phyloP scores from a whole-genome alignment of 2,329 filamentous ascomycete species.

The Xylaria sp. region DNA sequence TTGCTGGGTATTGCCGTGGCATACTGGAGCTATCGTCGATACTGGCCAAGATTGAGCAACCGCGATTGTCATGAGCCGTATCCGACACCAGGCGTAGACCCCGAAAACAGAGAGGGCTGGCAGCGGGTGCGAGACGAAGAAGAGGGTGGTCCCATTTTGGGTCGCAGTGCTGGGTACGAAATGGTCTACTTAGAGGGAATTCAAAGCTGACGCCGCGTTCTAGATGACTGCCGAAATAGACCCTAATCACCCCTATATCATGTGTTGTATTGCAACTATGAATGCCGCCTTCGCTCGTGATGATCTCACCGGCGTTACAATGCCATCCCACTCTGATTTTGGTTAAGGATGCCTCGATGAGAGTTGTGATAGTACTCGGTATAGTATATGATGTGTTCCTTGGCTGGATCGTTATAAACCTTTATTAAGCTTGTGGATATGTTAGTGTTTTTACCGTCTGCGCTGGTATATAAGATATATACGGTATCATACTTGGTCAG shows the following conservation, averaged over 20 bases:
- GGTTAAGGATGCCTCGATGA: background rate
- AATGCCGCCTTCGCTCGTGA: background rate
- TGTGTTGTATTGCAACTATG: constrained; percentile 1
- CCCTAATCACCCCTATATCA: constrained; percentile 8
- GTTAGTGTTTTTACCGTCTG: background rate
- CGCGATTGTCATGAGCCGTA: constrained; percentile 68
- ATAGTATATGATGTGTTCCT: constrained; percentile 2
- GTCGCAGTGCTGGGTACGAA: constrained; percentile 50
- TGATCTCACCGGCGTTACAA: background rate
- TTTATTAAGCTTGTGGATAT: constrained; percentile 3
- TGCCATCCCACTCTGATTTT: background rate
- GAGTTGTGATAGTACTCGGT: background rate
- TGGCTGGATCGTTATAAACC: background rate
- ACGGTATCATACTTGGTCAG: background rate
- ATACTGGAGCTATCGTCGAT: constrained; percentile 74
- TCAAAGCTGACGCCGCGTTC: constrained; percentile 42
- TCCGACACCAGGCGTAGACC: constrained; percentile 57
- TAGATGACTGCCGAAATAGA: constrained; percentile 43
- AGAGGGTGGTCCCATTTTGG: constrained; percentile 54
- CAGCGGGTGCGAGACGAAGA: constrained; percentile 65
- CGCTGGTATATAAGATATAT: background rate
- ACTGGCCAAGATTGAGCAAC: constrained; percentile 68
- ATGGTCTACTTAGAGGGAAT: constrained; percentile 39
- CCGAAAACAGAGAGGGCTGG: constrained; percentile 49
- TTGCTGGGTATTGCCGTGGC: constrained; percentile 69